Conservation (phyloP, 2,329 filamentous ascomycete species). For the Pseudocercospora cruenta region DNA sequence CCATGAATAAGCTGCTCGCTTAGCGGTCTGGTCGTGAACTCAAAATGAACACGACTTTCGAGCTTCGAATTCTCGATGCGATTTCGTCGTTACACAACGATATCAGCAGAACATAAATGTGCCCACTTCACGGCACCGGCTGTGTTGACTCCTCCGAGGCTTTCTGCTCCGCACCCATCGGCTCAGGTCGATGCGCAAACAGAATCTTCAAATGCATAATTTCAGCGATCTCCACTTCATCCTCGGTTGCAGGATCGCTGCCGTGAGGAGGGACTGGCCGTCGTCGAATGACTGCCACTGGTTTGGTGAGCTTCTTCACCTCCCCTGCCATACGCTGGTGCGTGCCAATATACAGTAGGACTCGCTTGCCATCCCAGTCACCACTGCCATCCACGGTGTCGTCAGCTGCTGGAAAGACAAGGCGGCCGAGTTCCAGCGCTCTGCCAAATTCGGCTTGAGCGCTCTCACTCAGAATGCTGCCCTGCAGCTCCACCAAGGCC, state of each 20-base stretch:
- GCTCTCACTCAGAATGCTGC: conserved; percentile 75
- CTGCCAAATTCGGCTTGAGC: conserved; percentile 33
- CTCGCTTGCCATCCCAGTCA: conserved; percentile 80
- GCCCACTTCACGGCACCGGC: not conserved
- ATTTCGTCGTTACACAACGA: not conserved
- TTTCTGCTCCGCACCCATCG: conserved; percentile 57
- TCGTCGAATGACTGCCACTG: conserved; percentile 76
- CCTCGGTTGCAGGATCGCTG: conserved; percentile 31
- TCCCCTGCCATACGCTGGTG: conserved; percentile 90
- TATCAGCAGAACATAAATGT: not conserved
- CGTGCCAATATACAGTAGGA: conserved; percentile 84
- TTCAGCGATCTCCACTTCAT: conserved; percentile 79
- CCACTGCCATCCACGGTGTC: conserved; percentile 66
- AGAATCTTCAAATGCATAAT: conserved; percentile 85
- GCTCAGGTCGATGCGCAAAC: conserved; percentile 83
- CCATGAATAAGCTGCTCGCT: not conserved
- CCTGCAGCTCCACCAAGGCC: conserved; percentile 90
- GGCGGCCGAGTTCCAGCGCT: conserved; percentile 65
- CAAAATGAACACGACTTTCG: not conserved
- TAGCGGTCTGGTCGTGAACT: not conserved
- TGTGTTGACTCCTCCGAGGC: not conserved
- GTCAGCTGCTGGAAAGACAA: conserved; percentile 69
- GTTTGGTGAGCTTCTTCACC: conserved; percentile 79
- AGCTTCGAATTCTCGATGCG: not conserved
- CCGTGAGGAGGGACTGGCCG: conserved; percentile 38